A percentile compares a stretch with the other conserved stretches of the same genome.
These are phyloP conservation scores for Nevesoporus exiguus DNA, from an alignment of 768 basidiomycete species.

Conservation along the genomic window DNA sequence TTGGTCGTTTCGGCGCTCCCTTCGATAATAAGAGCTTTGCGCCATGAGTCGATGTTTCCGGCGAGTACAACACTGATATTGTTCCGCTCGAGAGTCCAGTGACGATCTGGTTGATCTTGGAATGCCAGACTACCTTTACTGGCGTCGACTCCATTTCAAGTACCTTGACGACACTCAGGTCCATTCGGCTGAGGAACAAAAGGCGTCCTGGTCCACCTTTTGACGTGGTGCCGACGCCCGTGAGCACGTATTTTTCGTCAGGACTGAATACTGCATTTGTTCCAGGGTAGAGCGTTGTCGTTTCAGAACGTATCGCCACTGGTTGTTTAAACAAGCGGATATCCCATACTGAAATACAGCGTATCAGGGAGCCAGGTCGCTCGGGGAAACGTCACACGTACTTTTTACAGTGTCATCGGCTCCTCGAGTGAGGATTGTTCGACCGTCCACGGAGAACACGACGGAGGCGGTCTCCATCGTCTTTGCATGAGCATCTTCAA, in stretches of 20 bases:
- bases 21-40: constrained; percentile 87
- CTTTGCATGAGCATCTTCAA: constrained; percentile 86
- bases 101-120: constrained; percentile 95
- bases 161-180: constrained; percentile 63
- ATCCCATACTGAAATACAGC: constrained; percentile 77
- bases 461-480: constrained; percentile 84
- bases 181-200: constrained; percentile 68
- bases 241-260: constrained; percentile 85
- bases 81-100: constrained; percentile 84
- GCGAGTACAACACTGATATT: constrained; percentile 90
- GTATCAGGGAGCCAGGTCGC: background rate
- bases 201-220: constrained; percentile 71
- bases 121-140: constrained; percentile 91
- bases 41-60: constrained; percentile 84
- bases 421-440: constrained; percentile 82
- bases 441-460: constrained; percentile 85
- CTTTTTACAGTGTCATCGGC: constrained; percentile 95
- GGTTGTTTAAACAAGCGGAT: constrained; percentile 89
- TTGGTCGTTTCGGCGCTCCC: constrained; percentile 77
- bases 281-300: constrained; percentile 81
- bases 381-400: constrained; percentile 48
- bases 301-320: constrained; percentile 56
- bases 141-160: constrained; percentile 74
- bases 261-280: constrained; percentile 97
- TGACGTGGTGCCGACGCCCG: constrained; percentile 68